A percentile compares a stretch with the other conserved stretches of the same genome.
Conservation (phyloP, 306 rosid genomes). For the Castanopsis chinensis region DNA sequence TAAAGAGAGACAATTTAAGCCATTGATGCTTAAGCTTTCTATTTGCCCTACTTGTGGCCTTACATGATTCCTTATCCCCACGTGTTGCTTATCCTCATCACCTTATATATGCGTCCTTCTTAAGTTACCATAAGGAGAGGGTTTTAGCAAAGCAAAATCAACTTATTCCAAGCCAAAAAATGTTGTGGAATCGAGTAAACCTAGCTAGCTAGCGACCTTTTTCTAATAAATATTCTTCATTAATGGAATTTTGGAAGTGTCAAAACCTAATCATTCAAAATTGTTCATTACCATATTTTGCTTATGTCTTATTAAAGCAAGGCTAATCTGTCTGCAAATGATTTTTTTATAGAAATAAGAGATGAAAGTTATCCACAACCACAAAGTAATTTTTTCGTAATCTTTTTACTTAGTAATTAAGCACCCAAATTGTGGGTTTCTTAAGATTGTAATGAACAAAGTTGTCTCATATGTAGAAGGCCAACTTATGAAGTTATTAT, state of each 20-base stretch:
- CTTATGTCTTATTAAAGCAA: no score
- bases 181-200: neutral
- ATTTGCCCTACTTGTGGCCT: neutral
- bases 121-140: neutral
- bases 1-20: neutral
- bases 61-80: slow-evolving; percentile 13
- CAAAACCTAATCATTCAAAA: neutral
- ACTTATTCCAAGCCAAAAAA: neutral
- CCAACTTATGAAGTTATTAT: no score
- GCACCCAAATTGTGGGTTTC: no score
- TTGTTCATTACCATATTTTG: no score
- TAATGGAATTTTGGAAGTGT: neutral
- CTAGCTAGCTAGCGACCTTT: neutral
- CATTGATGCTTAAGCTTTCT: neutral
- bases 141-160: neutral
- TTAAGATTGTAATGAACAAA: neutral
- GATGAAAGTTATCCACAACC: neutral
- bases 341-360: neutral
- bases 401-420: neutral
- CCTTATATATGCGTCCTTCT: neutral
- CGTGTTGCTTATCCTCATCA: neutral
- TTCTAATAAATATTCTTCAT: neutral
- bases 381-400: neutral
- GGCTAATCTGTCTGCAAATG: no score
- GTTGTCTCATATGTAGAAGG: neutral